Evolutionary conservation across 2,329 filamentous ascomycete species (phyloP).

Genomic region (Bipolaris oryzae): DNA sequence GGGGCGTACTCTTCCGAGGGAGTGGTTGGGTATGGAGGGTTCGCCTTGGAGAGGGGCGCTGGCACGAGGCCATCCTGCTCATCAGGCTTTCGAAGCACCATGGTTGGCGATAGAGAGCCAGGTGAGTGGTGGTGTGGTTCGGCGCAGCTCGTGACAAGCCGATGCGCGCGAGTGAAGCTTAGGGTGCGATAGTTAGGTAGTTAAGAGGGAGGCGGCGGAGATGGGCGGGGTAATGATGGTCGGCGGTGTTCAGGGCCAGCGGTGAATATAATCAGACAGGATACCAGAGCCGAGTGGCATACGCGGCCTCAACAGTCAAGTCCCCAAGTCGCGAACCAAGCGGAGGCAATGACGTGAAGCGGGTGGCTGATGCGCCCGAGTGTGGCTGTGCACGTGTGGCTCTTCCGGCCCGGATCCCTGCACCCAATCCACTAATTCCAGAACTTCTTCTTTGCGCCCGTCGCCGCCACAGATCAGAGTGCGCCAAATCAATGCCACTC

Average conservation of each 20-base stretch:
- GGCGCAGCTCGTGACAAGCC: neutral
- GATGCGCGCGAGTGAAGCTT: constrained; percentile 2
- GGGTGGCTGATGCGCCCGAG: constrained; percentile 4
- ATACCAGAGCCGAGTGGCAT: constrained; percentile 4
- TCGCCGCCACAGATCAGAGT: constrained; percentile 1
- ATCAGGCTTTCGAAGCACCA: constrained; percentile 55
- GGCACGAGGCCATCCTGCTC: constrained; percentile 47
- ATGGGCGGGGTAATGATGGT: neutral
- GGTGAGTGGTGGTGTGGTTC: neutral
- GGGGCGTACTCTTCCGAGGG: constrained; percentile 45
- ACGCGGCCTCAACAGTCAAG: constrained; percentile 11
- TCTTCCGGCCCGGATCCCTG: constrained; percentile 7
- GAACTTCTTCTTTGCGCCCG: constrained; percentile 7
- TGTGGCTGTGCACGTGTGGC: constrained; percentile 1
- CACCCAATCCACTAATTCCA: constrained; percentile 11
- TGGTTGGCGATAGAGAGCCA: constrained; percentile 27
- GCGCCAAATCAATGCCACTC: neutral
- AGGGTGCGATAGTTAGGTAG: neutral
- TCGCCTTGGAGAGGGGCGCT: constrained; percentile 48
- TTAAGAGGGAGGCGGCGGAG: neutral
- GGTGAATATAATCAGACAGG: neutral
- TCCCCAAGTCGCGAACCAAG: constrained; percentile 10
- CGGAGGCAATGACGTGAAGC: constrained; percentile 21
- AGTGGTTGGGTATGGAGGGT: constrained; percentile 54
- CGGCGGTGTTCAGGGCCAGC: neutral